These are phyloP conservation scores for Xylaria sp. DNA, from an alignment of 495 filamentous ascomycete species.

Conservation along the genomic window DNA sequence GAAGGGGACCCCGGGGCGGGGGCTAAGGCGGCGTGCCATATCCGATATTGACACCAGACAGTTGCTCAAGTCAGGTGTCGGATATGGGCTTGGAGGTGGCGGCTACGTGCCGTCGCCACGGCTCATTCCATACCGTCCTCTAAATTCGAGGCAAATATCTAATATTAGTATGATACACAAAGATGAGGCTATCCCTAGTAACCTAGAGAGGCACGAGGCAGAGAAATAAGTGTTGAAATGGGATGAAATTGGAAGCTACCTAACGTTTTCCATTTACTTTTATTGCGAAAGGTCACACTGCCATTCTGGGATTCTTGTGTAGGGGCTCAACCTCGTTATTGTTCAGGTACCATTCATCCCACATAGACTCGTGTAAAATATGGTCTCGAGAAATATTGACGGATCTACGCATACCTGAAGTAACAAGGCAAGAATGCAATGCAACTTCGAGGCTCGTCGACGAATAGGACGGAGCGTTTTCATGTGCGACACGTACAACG, in stretches of 20 bases:
- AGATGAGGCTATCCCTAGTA: not conserved
- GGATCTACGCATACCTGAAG: not conserved
- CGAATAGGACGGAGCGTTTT: not conserved
- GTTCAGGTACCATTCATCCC: not conserved
- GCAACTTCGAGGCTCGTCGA: not conserved
- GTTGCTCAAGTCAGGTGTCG: not conserved
- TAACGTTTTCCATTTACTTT: not conserved
- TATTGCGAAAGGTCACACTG: not conserved
- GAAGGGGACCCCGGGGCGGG: not conserved
- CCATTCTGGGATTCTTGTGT: not conserved
- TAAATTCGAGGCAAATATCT: not conserved
- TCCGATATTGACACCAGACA: not conserved
- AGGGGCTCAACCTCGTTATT: not conserved
- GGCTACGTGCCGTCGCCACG: not conserved
- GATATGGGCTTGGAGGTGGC: not conserved
- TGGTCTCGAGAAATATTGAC: not conserved
- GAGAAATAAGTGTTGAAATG: not conserved
- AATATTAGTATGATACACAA: not conserved
- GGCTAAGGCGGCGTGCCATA: not conserved
- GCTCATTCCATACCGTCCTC: not conserved
- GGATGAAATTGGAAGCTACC: not conserved
- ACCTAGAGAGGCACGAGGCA: not conserved
- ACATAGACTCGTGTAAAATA: not conserved
- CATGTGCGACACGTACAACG: conserved; percentile 2
- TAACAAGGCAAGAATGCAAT: conserved; percentile 1